Evolutionary conservation across 139 green algal species (phyloP).

Genomic region (Astrephomene gubernaculifera): DNA sequence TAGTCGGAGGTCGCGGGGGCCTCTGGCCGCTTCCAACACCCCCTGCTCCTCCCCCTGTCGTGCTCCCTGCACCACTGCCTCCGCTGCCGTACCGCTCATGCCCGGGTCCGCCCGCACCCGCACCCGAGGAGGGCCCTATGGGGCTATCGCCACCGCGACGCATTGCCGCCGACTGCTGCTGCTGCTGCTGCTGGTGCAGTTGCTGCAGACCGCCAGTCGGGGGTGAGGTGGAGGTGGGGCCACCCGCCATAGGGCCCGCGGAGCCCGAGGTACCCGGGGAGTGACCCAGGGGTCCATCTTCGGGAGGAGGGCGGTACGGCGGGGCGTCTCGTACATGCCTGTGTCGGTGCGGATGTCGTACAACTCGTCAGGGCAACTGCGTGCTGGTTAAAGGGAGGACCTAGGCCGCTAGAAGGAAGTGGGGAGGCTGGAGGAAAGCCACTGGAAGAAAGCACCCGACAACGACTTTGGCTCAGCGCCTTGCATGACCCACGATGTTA

Average conservation of each 20-base stretch:
- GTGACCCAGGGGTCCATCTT: not conserved
- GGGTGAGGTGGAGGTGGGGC: slow-evolving; percentile 6
- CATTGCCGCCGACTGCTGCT: too few species aligned
- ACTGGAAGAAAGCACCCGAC: too few species aligned
- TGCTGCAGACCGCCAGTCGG: not conserved
- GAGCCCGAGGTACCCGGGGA: slow-evolving; percentile 23
- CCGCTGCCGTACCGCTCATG: slow-evolving; percentile 1
- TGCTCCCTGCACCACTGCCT: not conserved
- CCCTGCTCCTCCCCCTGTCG: not conserved
- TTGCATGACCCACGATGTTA: too few species aligned
- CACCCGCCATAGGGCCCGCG: not conserved
- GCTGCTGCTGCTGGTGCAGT: not conserved
- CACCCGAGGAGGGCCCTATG: too few species aligned
- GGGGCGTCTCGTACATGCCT: slow-evolving; percentile 30
- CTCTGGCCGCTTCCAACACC: not conserved
- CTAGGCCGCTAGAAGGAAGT: too few species aligned
- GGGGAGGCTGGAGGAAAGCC: too few species aligned
- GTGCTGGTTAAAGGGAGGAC: too few species aligned
- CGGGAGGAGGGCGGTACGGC: slow-evolving; percentile 1
- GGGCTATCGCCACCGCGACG: too few species aligned
- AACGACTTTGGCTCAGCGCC: too few species aligned
- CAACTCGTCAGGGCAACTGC: too few species aligned
- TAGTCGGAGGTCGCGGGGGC: not conserved
- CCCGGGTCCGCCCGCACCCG: not conserved
- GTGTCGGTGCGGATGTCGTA: too few species aligned